Percentiles rank a stretch among this genome's conserved stretches.
Evolutionary conservation across 192 early-diverging fungal species (phyloP).

Genomic region (Coemansia guatemalensis): DNA sequence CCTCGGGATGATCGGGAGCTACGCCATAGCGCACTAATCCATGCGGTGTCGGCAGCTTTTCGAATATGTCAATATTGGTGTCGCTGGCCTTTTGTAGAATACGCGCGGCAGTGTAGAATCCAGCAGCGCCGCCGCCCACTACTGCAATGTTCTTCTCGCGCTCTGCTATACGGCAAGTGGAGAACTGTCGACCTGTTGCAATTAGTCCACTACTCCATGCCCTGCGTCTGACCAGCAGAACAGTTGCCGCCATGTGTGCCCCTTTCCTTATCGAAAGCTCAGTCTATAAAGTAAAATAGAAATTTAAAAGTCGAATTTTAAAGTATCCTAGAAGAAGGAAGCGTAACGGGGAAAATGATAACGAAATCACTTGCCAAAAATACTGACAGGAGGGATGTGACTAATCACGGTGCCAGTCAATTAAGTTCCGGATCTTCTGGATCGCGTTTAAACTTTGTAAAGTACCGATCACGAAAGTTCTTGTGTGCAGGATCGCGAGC

Average conservation of each 20-base stretch:
- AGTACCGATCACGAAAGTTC: constrained; percentile 48
- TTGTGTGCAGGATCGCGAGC: constrained; percentile 37
- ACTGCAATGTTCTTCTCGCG: constrained; percentile 55
- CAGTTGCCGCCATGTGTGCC: too few species aligned
- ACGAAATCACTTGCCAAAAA: too few species aligned
- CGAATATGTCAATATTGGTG: constrained; percentile 76
- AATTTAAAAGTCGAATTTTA: too few species aligned
- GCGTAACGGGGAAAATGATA: too few species aligned
- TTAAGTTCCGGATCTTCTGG: too few species aligned
- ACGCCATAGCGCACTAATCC: constrained; percentile 94
- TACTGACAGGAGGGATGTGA: too few species aligned
- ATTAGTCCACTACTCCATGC: too few species aligned
- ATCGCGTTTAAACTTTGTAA: constrained; percentile 34
- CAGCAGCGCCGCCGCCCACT: constrained; percentile 81
- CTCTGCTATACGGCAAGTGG: not conserved
- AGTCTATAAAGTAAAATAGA: too few species aligned
- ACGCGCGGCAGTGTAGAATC: constrained; percentile 86
- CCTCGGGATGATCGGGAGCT: constrained; percentile 96
- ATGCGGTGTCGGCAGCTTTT: constrained; percentile 80
- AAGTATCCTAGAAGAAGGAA: too few species aligned
- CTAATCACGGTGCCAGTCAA: too few species aligned
- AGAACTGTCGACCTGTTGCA: not conserved
- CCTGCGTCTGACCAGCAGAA: too few species aligned
- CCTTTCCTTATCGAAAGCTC: too few species aligned
- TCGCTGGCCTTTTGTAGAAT: constrained; percentile 63